Evolutionary conservation across 2,329 filamentous ascomycete genomes (phyloP), one percentile per base, ranked within the genome.

Genomic region (Venturia carpophila): DNA sequence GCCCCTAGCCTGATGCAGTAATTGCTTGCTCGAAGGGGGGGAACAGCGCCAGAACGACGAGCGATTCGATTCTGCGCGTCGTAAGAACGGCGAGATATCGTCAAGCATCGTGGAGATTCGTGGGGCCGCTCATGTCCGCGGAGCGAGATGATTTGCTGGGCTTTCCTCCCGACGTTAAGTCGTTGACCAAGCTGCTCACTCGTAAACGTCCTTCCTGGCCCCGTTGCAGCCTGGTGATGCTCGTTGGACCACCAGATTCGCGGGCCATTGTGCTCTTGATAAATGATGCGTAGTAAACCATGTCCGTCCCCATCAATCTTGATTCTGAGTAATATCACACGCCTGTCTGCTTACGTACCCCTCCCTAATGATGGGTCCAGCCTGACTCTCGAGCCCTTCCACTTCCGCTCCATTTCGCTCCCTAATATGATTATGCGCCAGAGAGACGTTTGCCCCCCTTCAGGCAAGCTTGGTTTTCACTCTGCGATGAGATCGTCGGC

Each of bases 71-170:
- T 13, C 27, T 56, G 52, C 52, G 52, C 13, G 7, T 52, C 47
- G 47, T 27, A 1, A 37, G 30, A 39, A 58, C 52, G 52, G 15
- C 19, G 52, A 39, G 52, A 58, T 58, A 58, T 58, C 30, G 52
- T 58, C 52, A 7, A 58, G 52, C 27, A 58, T 58, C 52, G 52
- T 58, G 30, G 52, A 37, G 2, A 19, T 37, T 58, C 52, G 27
- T n/a, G 52, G 52, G 52, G 52, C 52, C 37, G 52, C 15, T 21
- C 30, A n/a, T n/a, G 30, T 37, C 52, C 6, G 52, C 52, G 2
- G 30, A 58, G 15, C 52, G 27, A 37, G 1, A 1, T 58, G 27
- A 58, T 58, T 58, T 58, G 52, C 52, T 58, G 52, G 49, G 3
- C 30, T 58, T 58, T 58, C 30, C 19, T 37, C 27, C 52, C 30